Evolutionary conservation across 164 flowering plant species (phyloP).

Genomic region (Taxillus chinensis): DNA sequence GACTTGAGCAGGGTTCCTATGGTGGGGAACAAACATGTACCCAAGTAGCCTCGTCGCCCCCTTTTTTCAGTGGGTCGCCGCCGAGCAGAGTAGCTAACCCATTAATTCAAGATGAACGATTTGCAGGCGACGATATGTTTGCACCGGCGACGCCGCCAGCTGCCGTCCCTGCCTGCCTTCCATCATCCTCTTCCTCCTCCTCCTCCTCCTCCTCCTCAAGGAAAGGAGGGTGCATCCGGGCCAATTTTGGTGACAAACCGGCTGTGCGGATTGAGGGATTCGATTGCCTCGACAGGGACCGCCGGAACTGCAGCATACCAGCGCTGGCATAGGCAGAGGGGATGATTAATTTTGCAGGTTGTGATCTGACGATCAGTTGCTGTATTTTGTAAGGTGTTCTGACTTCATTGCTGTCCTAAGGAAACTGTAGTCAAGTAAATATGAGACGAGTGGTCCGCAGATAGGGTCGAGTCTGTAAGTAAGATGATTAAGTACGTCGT

Average conservation of each 20-base stretch:
- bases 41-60: conserved; percentile 55
- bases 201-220: conserved; percentile 33
- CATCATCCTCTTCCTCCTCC: conserved; percentile 18
- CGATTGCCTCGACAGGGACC: conserved; percentile 55
- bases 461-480: no score
- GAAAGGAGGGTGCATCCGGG: conserved; percentile 40
- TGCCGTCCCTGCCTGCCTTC: conserved; percentile 2
- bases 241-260: conserved; percentile 54
- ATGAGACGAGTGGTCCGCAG: no score
- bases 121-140: conserved; percentile 36
- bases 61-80: conserved; percentile 68
- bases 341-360: neutral
- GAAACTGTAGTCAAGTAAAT: no score
- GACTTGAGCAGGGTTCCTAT: conserved; percentile 19
- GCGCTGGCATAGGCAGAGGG: conserved; percentile 31
- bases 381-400: no score
- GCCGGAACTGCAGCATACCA: conserved; percentile 54
- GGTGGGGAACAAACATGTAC: conserved; percentile 26
- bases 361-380: no score
- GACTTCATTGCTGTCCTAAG: no score
- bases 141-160: conserved; percentile 17
- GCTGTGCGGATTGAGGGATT: conserved; percentile 67
- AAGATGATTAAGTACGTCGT: no score
- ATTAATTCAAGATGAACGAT: conserved; percentile 53
- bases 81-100: conserved; percentile 78